phyloP scores from a whole-genome alignment of 225 moss, liverwort and hornwort species.

The Marchantia paleacea region DNA sequence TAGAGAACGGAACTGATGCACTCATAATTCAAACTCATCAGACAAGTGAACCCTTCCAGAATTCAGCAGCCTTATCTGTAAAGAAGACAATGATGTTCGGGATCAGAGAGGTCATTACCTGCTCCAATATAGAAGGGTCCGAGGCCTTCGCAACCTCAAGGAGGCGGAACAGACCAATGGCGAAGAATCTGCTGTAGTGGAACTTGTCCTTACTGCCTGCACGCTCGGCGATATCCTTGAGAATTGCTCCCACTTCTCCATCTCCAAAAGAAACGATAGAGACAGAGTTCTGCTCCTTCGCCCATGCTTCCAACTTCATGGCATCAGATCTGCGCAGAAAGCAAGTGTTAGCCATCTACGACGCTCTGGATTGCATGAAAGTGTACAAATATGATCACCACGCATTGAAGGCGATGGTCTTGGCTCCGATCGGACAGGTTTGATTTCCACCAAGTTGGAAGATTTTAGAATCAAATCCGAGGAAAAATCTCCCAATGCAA shows the following conservation, averaged over 20 bases:
- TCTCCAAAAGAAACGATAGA: conserved; percentile 61
- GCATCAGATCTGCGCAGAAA: conserved; percentile 59
- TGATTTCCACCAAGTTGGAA: too few species aligned
- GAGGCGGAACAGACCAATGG: conserved; percentile 87
- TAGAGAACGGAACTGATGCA: background rate
- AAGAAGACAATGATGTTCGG: background rate
- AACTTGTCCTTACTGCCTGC: conserved; percentile 61
- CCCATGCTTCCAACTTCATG: conserved; percentile 87
- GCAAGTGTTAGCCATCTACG: background rate
- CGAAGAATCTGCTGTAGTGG: conserved; percentile 94
- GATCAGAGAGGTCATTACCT: conserved; percentile 37
- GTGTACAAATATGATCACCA: too few species aligned
- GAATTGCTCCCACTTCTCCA: conserved; percentile 57
- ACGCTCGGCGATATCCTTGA: conserved; percentile 81
- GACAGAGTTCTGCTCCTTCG: conserved; percentile 51
- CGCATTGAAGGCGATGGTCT: too few species aligned
- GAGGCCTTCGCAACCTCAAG: conserved; percentile 87
- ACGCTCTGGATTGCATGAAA: background rate
- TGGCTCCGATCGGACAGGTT: too few species aligned
- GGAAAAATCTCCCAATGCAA: too few species aligned
- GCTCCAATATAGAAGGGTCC: conserved; percentile 69
- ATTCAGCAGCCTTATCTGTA: too few species aligned
- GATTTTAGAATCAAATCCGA: too few species aligned
- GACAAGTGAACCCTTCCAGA: background rate
- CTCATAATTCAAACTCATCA: background rate